Evolutionary conservation across 345 rosid species (phyloP).

Genomic region (Linum lewisii): DNA sequence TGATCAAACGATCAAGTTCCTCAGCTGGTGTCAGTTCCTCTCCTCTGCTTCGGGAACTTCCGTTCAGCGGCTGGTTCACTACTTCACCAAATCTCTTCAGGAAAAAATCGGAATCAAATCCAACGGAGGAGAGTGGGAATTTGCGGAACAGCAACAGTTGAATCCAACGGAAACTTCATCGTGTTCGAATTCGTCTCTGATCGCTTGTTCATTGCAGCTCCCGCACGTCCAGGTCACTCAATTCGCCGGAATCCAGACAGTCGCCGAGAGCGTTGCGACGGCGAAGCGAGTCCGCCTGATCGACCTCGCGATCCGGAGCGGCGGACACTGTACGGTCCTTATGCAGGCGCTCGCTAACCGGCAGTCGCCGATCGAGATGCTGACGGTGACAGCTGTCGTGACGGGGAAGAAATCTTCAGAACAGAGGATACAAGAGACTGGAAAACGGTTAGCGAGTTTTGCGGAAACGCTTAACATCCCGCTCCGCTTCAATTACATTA

Average conservation of each 20-base stretch:
- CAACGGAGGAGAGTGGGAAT: not conserved
- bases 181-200: not conserved
- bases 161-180: not conserved
- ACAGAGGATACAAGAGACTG: not conserved
- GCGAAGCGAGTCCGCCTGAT: not conserved
- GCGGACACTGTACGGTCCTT: constrained; percentile 1
- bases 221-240: not conserved
- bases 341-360: constrained; percentile 2
- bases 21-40: not conserved
- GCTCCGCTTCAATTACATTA: not conserved
- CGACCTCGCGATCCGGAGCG: constrained; percentile 1
- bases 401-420: not conserved
- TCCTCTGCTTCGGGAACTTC: not conserved
- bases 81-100: constrained; percentile 4
- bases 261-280: not conserved
- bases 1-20: not conserved
- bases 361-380: not conserved
- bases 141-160: not conserved
- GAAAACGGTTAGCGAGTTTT: not conserved
- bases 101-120: not conserved
- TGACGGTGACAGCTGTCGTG: not conserved
- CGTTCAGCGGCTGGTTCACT: constrained; percentile 1
- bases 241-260: not conserved
- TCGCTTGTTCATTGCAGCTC: not conserved
- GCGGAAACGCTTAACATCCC: not conserved